Evolutionary conservation across 768 basidiomycete species (phyloP).

Genomic region (Paxillus rubicundulus): DNA sequence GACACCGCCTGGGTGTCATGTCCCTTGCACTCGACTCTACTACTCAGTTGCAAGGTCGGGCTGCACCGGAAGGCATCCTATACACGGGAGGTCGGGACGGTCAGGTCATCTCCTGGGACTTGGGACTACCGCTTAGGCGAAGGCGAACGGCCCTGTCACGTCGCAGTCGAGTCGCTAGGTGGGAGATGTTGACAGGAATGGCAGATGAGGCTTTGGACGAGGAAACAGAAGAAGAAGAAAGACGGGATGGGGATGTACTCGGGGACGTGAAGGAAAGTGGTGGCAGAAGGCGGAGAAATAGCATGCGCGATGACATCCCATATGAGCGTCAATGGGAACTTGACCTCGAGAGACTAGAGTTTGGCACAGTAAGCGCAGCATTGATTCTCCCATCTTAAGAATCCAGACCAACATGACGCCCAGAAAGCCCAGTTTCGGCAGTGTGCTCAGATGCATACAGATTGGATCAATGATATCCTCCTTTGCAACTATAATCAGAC

Average conservation of each 20-base stretch:
- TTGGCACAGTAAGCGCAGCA: conserved; percentile 44
- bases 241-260: conserved; percentile 73
- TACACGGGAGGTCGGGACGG: conserved; percentile 92
- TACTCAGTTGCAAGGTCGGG: conserved; percentile 67
- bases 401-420: conserved; percentile 12
- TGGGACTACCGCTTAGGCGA: conserved; percentile 57
- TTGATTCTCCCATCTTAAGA: not conserved
- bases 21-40: conserved; percentile 86
- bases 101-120: conserved; percentile 83
- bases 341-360: conserved; percentile 51
- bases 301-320: conserved; percentile 39
- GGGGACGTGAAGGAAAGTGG: conserved; percentile 60
- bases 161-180: conserved; percentile 40
- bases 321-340: conserved; percentile 81
- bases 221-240: conserved; percentile 61
- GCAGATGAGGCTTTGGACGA: conserved; percentile 66
- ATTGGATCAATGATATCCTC: conserved; percentile 95
- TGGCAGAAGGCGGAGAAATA: conserved; percentile 33
- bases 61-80: conserved; percentile 77
- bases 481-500: conserved; percentile 93
- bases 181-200: conserved; percentile 88
- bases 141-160: conserved; percentile 34
- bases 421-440: conserved; percentile 76
- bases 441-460: conserved; percentile 83
- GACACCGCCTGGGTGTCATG: conserved; percentile 83